Evolutionary conservation across 2,329 filamentous ascomycete species (phyloP).

Genomic region (Sclerotinia spermophila): DNA sequence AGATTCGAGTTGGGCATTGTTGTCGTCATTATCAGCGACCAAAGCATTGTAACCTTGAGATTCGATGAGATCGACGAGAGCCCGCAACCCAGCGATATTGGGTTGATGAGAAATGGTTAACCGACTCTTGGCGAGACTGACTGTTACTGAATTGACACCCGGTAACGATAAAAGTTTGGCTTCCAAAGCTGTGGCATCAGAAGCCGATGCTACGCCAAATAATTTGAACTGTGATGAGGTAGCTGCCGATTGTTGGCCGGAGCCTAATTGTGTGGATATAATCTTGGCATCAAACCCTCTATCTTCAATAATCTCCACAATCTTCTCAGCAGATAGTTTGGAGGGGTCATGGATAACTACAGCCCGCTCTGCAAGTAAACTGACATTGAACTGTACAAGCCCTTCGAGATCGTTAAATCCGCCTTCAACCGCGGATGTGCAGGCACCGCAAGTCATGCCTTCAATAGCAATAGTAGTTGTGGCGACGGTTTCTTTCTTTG

Average conservation of each 20-base stretch:
- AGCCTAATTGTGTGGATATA: slow-evolving; percentile 66
- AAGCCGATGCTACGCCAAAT: slow-evolving; percentile 72
- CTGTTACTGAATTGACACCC: slow-evolving; percentile 69
- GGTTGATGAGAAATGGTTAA: slow-evolving; percentile 72
- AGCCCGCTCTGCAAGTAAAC: slow-evolving; percentile 85
- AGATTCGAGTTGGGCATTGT: slow-evolving; percentile 93
- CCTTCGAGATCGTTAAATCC: slow-evolving; percentile 77
- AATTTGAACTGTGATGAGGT: slow-evolving; percentile 75
- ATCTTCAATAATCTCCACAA: slow-evolving; percentile 82
- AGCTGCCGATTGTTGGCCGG: slow-evolving; percentile 51
- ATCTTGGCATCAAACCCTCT: slow-evolving; percentile 82
- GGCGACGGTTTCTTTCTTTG: slow-evolving; percentile 43
- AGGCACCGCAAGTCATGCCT: slow-evolving; percentile 97
- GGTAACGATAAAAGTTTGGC: slow-evolving; percentile 58
- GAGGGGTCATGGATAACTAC: slow-evolving; percentile 78
- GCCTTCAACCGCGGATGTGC: slow-evolving; percentile 84
- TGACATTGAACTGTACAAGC: slow-evolving; percentile 88
- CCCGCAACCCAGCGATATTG: slow-evolving; percentile 69
- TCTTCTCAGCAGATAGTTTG: slow-evolving; percentile 67
- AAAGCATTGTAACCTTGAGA: slow-evolving; percentile 82
- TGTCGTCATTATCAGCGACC: slow-evolving; percentile 87
- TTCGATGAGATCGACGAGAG: slow-evolving; percentile 79
- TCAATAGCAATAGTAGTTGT: slow-evolving; percentile 86
- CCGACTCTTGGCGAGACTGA: slow-evolving; percentile 71
- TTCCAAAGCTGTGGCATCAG: slow-evolving; percentile 70